Conservation (phyloP, 2,329 filamentous ascomycete genomes). For the Amylocarpus encephaloides region DNA sequence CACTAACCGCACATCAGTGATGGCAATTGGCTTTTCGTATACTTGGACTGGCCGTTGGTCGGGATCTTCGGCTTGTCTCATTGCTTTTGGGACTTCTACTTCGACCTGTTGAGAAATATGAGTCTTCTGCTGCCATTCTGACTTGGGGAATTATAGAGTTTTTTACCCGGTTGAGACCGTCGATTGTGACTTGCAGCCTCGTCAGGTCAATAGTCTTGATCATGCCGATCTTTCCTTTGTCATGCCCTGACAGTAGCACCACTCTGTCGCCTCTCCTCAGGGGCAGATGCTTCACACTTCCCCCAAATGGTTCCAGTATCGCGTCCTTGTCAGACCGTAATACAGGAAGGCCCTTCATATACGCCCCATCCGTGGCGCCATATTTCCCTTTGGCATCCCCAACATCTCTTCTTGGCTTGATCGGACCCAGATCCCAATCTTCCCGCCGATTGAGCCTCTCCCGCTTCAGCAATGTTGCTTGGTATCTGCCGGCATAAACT, state of each 20-base stretch:
- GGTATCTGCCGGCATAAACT: conserved; percentile 23
- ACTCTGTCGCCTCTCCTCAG: conserved; percentile 70
- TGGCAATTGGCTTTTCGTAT: conserved; percentile 14
- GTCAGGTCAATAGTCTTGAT: conserved; percentile 51
- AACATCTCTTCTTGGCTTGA: conserved; percentile 71
- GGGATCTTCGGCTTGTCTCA: conserved; percentile 34
- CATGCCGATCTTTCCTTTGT: conserved; percentile 78
- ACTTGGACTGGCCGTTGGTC: conserved; percentile 55
- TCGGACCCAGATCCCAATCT: conserved; percentile 70
- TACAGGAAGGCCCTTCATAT: conserved; percentile 28
- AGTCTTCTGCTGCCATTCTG: not conserved
- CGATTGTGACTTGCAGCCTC: conserved; percentile 53
- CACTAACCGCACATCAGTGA: not conserved
- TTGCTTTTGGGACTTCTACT: conserved; percentile 36
- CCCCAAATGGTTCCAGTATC: conserved; percentile 31
- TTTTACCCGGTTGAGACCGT: conserved; percentile 58
- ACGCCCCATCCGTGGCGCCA: conserved; percentile 45
- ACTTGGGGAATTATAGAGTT: not conserved
- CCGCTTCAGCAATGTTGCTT: conserved; percentile 34
- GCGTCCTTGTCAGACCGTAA: conserved; percentile 15
- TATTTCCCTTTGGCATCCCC: conserved; percentile 51
- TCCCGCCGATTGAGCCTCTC: conserved; percentile 58
- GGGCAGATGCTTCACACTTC: conserved; percentile 45
- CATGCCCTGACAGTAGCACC: conserved; percentile 68
- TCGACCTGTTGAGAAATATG: conserved; percentile 32